These are phyloP conservation scores for Penicillium crystallinum DNA, from an alignment of 495 filamentous ascomycete species.

Conservation along the genomic window DNA sequence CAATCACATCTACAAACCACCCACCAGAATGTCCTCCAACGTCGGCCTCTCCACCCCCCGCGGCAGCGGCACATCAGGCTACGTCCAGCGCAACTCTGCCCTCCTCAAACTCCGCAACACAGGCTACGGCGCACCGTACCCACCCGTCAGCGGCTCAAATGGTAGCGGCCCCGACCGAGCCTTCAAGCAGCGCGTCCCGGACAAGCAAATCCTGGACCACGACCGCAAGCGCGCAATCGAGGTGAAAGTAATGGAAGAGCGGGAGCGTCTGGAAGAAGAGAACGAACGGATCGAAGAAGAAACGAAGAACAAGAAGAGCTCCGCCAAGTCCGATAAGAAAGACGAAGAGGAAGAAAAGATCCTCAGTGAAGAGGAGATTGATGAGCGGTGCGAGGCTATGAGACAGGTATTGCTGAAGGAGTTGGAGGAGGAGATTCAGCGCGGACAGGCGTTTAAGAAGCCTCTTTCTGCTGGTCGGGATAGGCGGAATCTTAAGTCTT, in stretches of 20 bases:
- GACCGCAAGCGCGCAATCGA: constrained; percentile 85
- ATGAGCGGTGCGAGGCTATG: constrained; percentile 31
- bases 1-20: neutral
- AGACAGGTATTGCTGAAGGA: constrained; percentile 27
- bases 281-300: constrained; percentile 45
- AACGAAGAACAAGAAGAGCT: constrained; percentile 7
- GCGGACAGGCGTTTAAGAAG: neutral
- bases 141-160: constrained; percentile 29
- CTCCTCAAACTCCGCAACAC: constrained; percentile 71
- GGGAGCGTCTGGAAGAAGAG: constrained; percentile 86
- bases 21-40: constrained; percentile 78
- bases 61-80: constrained; percentile 92
- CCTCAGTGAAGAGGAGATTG: constrained; percentile 63
- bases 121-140: constrained; percentile 50
- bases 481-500: constrained; percentile 65
- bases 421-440: constrained; percentile 24
- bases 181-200: constrained; percentile 81
- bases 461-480: constrained; percentile 16
- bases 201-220: constrained; percentile 89
- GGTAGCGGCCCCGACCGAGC: constrained; percentile 43
- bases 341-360: constrained; percentile 47
- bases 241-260: constrained; percentile 83
- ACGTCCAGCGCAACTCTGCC: constrained; percentile 92
- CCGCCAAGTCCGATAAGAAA: constrained; percentile 1
- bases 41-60: constrained; percentile 95